These are phyloP conservation scores for Elsinoe perseae DNA, from an alignment of 2,329 filamentous ascomycete genomes.

Conservation along the genomic window DNA sequence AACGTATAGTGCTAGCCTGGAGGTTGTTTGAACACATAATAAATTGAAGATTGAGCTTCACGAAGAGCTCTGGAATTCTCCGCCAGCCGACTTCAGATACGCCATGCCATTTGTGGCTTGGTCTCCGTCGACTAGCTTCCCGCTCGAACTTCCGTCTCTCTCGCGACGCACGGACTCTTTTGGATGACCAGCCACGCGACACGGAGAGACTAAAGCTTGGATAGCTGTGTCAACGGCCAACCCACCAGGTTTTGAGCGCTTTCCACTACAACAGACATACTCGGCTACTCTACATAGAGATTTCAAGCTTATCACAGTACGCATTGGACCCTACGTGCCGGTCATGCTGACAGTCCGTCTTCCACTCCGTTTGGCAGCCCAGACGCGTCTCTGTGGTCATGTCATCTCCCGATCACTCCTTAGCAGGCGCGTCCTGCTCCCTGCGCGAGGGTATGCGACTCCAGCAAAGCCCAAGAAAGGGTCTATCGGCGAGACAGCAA, in stretches of 20 bases:
- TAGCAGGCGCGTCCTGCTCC: background rate
- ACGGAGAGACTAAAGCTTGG: background rate
- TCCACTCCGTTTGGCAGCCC: conserved; percentile 16
- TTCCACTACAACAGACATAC: background rate
- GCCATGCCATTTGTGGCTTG: background rate
- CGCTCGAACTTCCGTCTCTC: background rate
- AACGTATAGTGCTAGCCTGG: background rate
- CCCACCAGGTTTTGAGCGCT: background rate
- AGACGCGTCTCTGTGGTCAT: background rate
- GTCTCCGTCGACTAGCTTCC: conserved; percentile 4
- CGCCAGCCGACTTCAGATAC: background rate
- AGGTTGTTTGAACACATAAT: background rate
- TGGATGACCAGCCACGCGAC: conserved; percentile 8
- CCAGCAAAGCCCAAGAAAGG: conserved; percentile 11
- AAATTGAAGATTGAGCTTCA: background rate
- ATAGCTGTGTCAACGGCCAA: background rate
- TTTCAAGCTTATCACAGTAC: background rate
- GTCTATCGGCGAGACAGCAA: conserved; percentile 8
- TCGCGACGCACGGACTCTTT: background rate
- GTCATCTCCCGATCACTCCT: background rate
- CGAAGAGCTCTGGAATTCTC: background rate
- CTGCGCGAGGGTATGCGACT: conserved; percentile 7
- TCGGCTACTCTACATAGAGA: background rate
- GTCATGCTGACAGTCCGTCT: conserved; percentile 17
- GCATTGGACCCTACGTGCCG: background rate